Evolutionary conservation across 257 asterid species (phyloP).

Genomic region (Prunella vulgaris): DNA sequence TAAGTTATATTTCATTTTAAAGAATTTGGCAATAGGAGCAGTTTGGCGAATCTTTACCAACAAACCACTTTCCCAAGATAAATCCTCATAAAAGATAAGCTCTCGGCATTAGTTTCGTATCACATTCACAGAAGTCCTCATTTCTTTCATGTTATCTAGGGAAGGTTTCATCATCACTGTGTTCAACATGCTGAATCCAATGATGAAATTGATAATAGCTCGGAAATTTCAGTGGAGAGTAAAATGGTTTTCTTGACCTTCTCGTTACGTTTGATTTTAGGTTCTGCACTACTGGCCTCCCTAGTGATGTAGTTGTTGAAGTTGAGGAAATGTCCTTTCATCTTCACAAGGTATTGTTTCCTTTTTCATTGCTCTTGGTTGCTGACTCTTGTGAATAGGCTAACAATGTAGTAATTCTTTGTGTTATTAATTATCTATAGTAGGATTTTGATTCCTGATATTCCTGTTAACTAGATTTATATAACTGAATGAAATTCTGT

Average conservation of each 20-base stretch:
- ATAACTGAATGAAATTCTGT: neutral
- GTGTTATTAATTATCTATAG: neutral
- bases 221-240: neutral
- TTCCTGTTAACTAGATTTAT: neutral
- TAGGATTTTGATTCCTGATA: neutral
- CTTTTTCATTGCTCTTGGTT: neutral
- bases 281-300: conserved; percentile 96
- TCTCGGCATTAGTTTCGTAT: neutral
- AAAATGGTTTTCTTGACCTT: neutral
- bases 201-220: neutral
- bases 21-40: neutral
- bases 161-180: neutral
- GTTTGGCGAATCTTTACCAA: neutral
- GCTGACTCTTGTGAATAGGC: neutral
- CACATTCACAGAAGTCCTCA: neutral
- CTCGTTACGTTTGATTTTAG: conserved; percentile 32
- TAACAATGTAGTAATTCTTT: neutral
- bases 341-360: conserved; percentile 79
- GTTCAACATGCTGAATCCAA: neutral
- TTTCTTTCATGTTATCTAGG: neutral
- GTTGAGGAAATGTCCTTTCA: conserved; percentile 98
- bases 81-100: neutral
- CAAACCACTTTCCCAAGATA: neutral
- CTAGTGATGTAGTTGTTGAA: conserved; percentile 87
- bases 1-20: neutral